Conservation (phyloP, 2,329 filamentous ascomycete species). For the Saccharata proteae region DNA sequence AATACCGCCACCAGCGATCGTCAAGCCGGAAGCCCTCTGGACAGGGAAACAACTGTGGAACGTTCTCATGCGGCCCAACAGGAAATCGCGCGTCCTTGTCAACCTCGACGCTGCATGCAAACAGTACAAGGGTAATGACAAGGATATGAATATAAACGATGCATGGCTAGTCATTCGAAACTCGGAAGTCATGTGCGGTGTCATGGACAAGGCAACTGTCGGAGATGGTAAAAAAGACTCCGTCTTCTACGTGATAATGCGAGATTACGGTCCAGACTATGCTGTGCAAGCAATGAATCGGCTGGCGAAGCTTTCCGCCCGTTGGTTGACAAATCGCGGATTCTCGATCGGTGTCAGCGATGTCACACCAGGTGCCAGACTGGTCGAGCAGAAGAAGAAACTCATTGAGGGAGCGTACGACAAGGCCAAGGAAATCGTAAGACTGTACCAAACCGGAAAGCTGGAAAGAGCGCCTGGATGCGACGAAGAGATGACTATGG, state of each 20-base stretch:
- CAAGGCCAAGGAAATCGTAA: conserved; percentile 73
- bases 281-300: conserved; percentile 90
- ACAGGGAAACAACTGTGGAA: conserved; percentile 97
- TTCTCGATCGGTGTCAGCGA: conserved; percentile 96
- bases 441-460: conserved; percentile 65
- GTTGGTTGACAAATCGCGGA: conserved; percentile 77
- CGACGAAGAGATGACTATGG: conserved; percentile 82
- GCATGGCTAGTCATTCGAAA: conserved; percentile 88
- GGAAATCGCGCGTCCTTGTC: conserved; percentile 65
- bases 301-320: conserved; percentile 77
- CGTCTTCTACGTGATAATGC: conserved; percentile 89
- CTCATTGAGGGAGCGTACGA: conserved; percentile 69
- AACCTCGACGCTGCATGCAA: conserved; percentile 91
- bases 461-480: conserved; percentile 80
- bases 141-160: conserved; percentile 65
- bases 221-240: conserved; percentile 96
- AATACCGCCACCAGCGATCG: conserved; percentile 71
- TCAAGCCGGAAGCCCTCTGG: conserved; percentile 82
- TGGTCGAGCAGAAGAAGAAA: conserved; percentile 60
- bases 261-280: conserved; percentile 84
- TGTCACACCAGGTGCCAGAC: conserved; percentile 66
- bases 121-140: conserved; percentile 60
- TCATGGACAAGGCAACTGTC: conserved; percentile 97
- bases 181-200: conserved; percentile 92
- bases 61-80: conserved; percentile 80